phyloP scores from a whole-genome alignment of 495 filamentous ascomycete species.

The Aspergillus diversus region DNA sequence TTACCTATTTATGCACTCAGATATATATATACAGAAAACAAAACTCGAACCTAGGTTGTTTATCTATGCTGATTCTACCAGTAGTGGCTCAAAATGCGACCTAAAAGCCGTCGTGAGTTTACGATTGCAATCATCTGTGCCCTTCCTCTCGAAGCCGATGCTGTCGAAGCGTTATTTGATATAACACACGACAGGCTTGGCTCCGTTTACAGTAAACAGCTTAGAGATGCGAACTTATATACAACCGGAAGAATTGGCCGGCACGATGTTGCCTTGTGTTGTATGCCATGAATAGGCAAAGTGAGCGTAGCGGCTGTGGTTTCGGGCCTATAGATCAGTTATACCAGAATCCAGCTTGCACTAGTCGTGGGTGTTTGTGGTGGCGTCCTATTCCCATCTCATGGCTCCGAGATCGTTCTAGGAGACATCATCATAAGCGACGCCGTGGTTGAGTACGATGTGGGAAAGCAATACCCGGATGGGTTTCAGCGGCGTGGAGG shows the following conservation, averaged over 20 bases:
- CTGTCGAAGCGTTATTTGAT: slow-evolving; percentile 35
- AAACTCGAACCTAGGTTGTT: too few species aligned
- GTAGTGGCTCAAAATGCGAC: not conserved
- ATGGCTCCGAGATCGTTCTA: slow-evolving; percentile 32
- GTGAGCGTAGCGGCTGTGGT: slow-evolving; percentile 32
- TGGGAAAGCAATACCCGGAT: slow-evolving; percentile 35
- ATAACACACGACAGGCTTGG: slow-evolving; percentile 23
- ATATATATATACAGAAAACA: too few species aligned
- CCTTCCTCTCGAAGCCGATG: slow-evolving; percentile 29
- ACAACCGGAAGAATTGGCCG: slow-evolving; percentile 38
- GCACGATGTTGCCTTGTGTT: slow-evolving; percentile 41
- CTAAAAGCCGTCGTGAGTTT: slow-evolving; percentile 19
- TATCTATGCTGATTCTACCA: too few species aligned
- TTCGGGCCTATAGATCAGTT: slow-evolving; percentile 34
- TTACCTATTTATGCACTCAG: too few species aligned
- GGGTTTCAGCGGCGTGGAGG: slow-evolving; percentile 30
- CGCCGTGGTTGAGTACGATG: slow-evolving; percentile 40
- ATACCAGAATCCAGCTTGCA: slow-evolving; percentile 24
- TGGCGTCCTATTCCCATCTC: too few species aligned
- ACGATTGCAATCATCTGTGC: slow-evolving; percentile 17
- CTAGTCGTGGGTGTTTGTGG: slow-evolving; percentile 39
- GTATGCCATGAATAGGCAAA: slow-evolving; percentile 41
- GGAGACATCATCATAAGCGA: slow-evolving; percentile 52
- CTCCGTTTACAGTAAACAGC: slow-evolving; percentile 10
- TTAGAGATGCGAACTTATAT: slow-evolving; percentile 27